Evolutionary conservation across 2,329 filamentous ascomycete species (phyloP), one percentile per base, ranked within the genome.

Genomic region (Tolypocladium cylindrosporum): DNA sequence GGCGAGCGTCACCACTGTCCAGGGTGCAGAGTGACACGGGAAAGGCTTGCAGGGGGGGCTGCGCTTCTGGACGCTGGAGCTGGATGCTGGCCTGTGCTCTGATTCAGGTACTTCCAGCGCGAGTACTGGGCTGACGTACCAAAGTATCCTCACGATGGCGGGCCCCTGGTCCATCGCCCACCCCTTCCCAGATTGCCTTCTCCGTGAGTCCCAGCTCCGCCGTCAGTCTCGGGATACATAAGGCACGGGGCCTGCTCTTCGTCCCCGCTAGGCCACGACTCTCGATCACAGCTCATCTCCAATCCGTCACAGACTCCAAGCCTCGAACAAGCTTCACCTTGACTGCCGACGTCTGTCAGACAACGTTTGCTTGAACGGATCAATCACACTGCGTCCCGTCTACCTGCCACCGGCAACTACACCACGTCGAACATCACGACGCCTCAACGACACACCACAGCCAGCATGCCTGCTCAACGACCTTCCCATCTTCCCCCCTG

Each of bases 401-500:
- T n/a, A 19, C 58, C 58, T 60, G 58, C 57, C 60, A 58, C 56
- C 40, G 55, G 45, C 57, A 61, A 54, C 59, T 60, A 54, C 55
- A 62, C 60, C 56, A 16, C 52, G 54, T 57, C 54, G 59, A 58
- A 19, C 58, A 60, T 61, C 61, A 66, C 61, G 66, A 71, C 61
- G 13, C 4, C 14, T n/a, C 39, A 4, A 8, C 27, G 11, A 40
- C 9, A 52, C n/a, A 41, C n/a, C 54, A 52, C 48, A 45, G 34
- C 34, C 57, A 50, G 8, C 60, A 82, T 83, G 79, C 79, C 81
- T 72, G 75, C 80, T 63, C 81, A 84, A 72, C 80, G 83, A 69
- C 83, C 84, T 61, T 84, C 83, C 65, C 82, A 86, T 68, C 81
- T 87, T 63, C 84, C 84, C 75, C 84, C 84, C 65, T 86, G 83